Conservation (phyloP, 352 stramenopile species). For the Saprolegnia diclina region DNA sequence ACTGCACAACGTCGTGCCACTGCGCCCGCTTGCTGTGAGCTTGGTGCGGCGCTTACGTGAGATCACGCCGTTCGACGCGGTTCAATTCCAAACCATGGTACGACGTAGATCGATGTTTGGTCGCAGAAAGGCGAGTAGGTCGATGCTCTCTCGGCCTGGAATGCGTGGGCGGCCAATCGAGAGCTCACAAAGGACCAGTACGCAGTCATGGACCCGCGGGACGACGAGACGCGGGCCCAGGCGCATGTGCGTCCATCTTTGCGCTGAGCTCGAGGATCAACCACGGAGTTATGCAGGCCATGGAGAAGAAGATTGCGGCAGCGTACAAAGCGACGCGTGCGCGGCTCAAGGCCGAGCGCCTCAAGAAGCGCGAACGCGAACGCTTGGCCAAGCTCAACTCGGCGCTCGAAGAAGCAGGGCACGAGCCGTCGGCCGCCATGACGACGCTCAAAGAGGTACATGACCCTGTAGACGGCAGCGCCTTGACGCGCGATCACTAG, state of each 20-base stretch:
- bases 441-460: constrained; percentile 57
- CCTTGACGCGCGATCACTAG: constrained; percentile 26
- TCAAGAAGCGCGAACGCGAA: constrained; percentile 46
- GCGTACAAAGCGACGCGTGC: constrained; percentile 59
- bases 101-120: neutral
- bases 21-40: constrained; percentile 35
- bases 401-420: constrained; percentile 17
- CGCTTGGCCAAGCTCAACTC: constrained; percentile 30
- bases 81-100: constrained; percentile 18
- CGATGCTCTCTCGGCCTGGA: constrained; percentile 41
- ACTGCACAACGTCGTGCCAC: constrained; percentile 30
- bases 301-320: constrained; percentile 65
- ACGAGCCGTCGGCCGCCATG: constrained; percentile 36
- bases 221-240: constrained; percentile 39
- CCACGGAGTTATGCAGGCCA: too few relatives aligned
- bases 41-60: constrained; percentile 44
- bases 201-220: constrained; percentile 52
- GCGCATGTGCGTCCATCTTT: constrained; percentile 29
- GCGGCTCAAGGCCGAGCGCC: constrained; percentile 53
- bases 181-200: constrained; percentile 63
- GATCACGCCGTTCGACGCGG: constrained; percentile 36
- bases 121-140: constrained; percentile 35
- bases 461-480: neutral
- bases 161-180: constrained; percentile 42
- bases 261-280: too few relatives aligned